These are phyloP conservation scores for Cryptosporidium tyzzeri DNA, from an alignment of 169 alveolate genomes.

Conservation along the genomic window DNA sequence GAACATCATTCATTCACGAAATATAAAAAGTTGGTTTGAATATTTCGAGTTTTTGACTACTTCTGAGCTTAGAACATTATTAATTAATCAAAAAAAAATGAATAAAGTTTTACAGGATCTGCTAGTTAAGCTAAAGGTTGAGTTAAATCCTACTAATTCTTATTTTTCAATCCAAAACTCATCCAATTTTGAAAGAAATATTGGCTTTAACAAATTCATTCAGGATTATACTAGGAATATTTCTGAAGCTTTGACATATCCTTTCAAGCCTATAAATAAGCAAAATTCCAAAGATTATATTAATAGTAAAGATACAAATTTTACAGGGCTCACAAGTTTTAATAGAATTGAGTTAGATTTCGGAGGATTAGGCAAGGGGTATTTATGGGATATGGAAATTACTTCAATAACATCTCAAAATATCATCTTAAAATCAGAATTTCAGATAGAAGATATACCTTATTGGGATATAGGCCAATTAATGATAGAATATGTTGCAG, in stretches of 20 bases:
- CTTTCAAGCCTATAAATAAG: background rate
- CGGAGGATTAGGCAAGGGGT: slow-evolving; percentile 63
- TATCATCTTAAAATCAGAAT: slow-evolving; percentile 26
- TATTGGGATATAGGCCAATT: slow-evolving; percentile 53
- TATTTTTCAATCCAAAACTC: slow-evolving; percentile 16
- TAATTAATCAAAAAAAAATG: slow-evolving; percentile 22
- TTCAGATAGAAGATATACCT: slow-evolving; percentile 16
- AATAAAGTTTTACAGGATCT: background rate
- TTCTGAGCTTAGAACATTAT: slow-evolving; percentile 34
- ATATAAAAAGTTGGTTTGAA: slow-evolving; percentile 20
- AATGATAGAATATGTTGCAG: slow-evolving; percentile 61
- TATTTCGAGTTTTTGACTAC: slow-evolving; percentile 21
- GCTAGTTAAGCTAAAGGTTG: slow-evolving; percentile 6
- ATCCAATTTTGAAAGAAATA: background rate
- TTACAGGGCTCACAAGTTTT: background rate
- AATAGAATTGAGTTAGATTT: slow-evolving; percentile 35
- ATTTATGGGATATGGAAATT: slow-evolving; percentile 47
- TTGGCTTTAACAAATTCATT: background rate
- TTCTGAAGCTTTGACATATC: background rate
- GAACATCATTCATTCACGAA: background rate
- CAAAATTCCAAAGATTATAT: background rate
- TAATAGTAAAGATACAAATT: background rate
- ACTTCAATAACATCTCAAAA: slow-evolving; percentile 57
- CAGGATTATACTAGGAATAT: background rate
- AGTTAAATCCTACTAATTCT: background rate